phyloP scores from a whole-genome alignment of 257 asterid species.

The Solanum appendiculatum region DNA sequence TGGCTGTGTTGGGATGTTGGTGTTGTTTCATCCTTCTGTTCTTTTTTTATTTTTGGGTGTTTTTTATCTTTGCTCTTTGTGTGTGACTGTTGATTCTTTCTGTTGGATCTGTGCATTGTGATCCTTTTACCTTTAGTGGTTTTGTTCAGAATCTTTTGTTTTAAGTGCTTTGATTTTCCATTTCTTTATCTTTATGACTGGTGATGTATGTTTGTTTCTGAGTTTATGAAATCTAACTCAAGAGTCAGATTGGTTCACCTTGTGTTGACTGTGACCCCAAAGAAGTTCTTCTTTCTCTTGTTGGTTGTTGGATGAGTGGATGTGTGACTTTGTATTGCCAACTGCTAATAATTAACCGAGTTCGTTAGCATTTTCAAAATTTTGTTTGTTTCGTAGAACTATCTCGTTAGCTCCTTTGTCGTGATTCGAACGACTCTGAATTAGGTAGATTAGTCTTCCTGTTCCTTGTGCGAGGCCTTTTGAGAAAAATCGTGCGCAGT shows the following conservation, averaged over 20 bases:
- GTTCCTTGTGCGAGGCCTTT: background rate
- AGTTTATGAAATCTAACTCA: background rate
- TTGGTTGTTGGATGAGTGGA: background rate
- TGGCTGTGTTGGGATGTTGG: background rate
- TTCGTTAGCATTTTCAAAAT: background rate
- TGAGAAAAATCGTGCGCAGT: background rate
- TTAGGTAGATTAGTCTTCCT: background rate
- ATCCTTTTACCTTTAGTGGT: background rate
- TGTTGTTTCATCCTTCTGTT: background rate
- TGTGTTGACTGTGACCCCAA: background rate
- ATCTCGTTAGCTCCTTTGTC: background rate
- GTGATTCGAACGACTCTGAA: background rate
- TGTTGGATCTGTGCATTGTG: background rate
- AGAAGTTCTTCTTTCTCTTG: background rate
- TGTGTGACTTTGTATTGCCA: background rate
- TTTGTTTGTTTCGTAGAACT: background rate
- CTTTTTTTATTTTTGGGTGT: background rate
- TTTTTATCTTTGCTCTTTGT: background rate
- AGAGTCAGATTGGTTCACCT: background rate
- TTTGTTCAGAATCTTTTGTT: background rate
- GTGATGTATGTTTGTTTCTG: background rate
- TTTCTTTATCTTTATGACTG: background rate
- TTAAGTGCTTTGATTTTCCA: background rate
- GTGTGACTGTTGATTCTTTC: background rate
- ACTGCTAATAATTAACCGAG: background rate